phyloP scores from a whole-genome alignment of 179 eudicot species.

The Silene noctiflora region DNA sequence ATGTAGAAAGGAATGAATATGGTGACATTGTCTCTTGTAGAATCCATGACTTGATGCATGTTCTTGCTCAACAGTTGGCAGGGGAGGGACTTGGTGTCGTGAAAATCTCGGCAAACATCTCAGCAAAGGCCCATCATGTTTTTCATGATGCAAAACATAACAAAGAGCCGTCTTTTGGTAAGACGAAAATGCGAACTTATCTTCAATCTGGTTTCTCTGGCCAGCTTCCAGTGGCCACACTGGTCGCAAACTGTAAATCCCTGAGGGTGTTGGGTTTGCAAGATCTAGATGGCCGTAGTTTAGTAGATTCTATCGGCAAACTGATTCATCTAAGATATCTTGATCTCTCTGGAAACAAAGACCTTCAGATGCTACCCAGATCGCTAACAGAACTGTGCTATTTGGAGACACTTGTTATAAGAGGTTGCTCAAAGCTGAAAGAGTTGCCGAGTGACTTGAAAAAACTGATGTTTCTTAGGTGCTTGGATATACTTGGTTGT shows the following conservation, averaged over 20 bases:
- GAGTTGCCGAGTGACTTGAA: constrained; percentile 22
- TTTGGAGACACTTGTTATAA: constrained; percentile 19
- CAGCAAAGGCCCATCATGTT: constrained; percentile 2
- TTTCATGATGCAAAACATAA: not conserved
- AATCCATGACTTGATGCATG: constrained; percentile 30
- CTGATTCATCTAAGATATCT: constrained; percentile 31
- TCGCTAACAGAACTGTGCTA: constrained; percentile 15
- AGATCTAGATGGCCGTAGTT: not conserved
- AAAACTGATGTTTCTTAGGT: constrained; percentile 16
- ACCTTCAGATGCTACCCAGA: constrained; percentile 14
- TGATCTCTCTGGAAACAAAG: constrained; percentile 9
- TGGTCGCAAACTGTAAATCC: constrained; percentile 18
- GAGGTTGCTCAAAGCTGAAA: not conserved
- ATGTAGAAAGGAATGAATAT: not conserved
- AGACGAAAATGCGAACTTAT: not conserved
- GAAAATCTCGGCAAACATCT: not conserved
- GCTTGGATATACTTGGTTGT: constrained; percentile 11
- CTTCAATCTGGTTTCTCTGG: not conserved
- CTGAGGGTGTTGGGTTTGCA: constrained; percentile 28
- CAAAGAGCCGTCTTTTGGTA: not conserved
- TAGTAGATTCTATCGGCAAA: constrained; percentile 17
- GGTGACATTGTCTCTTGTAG: not conserved
- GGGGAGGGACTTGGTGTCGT: not conserved
- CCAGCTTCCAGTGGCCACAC: not conserved
- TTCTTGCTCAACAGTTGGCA: constrained; percentile 22